Evolutionary conservation across 1,139 yeast species (phyloP), one percentile per base, ranked within the genome.

Genomic region (Hyphopichia buzzinii): DNA sequence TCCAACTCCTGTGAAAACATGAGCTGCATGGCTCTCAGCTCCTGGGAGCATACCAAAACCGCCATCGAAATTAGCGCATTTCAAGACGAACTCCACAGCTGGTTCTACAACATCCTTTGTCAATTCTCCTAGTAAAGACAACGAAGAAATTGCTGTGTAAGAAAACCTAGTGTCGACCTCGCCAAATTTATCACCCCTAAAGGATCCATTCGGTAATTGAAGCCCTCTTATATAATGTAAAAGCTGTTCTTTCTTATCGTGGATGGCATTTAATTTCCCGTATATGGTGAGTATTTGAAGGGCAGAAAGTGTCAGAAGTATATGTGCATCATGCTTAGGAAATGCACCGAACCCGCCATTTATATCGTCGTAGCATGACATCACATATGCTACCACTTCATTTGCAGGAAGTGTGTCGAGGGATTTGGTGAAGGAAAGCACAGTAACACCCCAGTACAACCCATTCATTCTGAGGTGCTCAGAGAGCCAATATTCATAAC

Each of bases 11-110:
- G 95, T 85, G 50, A 88, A 89, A 1, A 84, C 88, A 62, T 88
- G 96, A 0, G 97, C 97, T 1, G 96, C 83, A 59, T 92, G 99
- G 34, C 94, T 81, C 55, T 92, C 99, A 0, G 96, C 90, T 0
- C 96, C 97, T 0, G 98, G 98, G 8, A 80, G 79, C 62, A 87
- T 68, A 0, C 98, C 98, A 66, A 86, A 92, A 0, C 96, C 96
- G 3, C 98, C 99, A 55, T 92, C 98, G 54, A 88, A 92, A 57
- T 94, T 94, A 44, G 77, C 82, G 58, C 98, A 94, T 30, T 56
- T 53, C 41, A 75, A 50, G 8, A 90, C 76, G 62, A 81, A 92
- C 1, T 64, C 66, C 1, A 78, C 81, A 0, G 96, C 87, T 1
- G 79, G 79, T 7, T 75, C 80, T 0, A 77, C 81, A 7, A 86